Evolutionary conservation across 163 green algal species (phyloP), one percentile per base, ranked within the genome.

Genomic region (Picocystis sp.): DNA sequence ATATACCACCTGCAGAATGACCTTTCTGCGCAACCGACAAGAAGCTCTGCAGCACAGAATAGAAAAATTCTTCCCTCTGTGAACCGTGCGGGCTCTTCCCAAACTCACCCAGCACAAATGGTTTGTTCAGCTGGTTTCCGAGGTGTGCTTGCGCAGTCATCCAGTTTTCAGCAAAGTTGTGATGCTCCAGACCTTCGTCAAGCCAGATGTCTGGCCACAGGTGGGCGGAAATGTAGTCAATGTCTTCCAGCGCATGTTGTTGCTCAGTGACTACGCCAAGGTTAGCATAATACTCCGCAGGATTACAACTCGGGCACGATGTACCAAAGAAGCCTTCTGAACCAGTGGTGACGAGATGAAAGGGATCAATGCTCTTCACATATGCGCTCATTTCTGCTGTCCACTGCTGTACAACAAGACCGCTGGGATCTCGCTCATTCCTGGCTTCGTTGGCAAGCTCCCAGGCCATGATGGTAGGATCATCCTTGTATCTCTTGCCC

Each of bases 271-370:
- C 33, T 52, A 22, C 11, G 46, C 11, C 11, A 23, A 13, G 22
- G 22, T 11, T 11, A 23, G 22, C 22, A 11, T 22, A 22, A 19
- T 19, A 19, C 17, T 19, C 17, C 17, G 17, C 17, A 19, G 17
- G 17, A 19, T 19, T 19, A 19, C 17, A 19, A 19, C 17, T 19
- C 17, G 17, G 17, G 17, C 17, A 19, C 17, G 17, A 19, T 19
- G 17, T 19, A 19, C 17, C 17, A 19, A 19, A 76, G 67, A 90
- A 89, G 6, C 81, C 81, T 52, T 92, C 79, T n/a, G 63, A 69
- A 11, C 79, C 79, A 10, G 84, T 63, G 43, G 78, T 84, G 23
- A 89, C 66, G 33, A 89, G 50, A 62, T 92, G 81, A 47, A 77
- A 76, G 14, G 63, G 60, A 58, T 82, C 78, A 38, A 81, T 29